Conservation (phyloP, 176 grass and related monocot genomes). For the Puccinellia tenuiflora region DNA sequence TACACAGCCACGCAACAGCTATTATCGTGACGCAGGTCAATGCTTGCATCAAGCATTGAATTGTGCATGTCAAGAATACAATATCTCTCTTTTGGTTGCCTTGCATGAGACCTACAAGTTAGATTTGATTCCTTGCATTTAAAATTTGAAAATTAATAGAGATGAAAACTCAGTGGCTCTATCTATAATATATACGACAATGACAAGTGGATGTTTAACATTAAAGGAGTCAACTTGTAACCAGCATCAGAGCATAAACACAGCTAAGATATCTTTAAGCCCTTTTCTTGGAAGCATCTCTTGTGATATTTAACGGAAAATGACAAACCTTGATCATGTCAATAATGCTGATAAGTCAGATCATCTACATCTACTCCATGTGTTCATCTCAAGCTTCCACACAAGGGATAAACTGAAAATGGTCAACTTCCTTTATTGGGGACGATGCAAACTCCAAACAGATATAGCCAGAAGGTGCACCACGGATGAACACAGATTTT, state of each 20-base stretch:
- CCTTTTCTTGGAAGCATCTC: conserved; percentile 30
- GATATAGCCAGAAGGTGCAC: conserved; percentile 3
- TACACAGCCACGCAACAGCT: conserved; percentile 22
- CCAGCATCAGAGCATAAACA: conserved; percentile 23
- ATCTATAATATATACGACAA: conserved; percentile 22
- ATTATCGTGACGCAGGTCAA: conserved; percentile 46
- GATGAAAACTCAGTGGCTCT: conserved; percentile 19
- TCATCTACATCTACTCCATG: conserved; percentile 27
- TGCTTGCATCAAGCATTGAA: conserved; percentile 47
- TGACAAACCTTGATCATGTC: conserved; percentile 8
- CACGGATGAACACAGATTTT: neutral
- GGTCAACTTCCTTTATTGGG: neutral
- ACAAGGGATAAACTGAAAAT: neutral
- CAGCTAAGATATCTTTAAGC: conserved; percentile 29
- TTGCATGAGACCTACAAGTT: conserved; percentile 27
- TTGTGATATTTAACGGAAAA: conserved; percentile 21
- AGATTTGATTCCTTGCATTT: conserved; percentile 31
- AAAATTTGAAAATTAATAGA: neutral
- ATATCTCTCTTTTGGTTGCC: neutral
- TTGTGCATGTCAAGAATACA: conserved; percentile 30
- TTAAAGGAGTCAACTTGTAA: conserved; percentile 40
- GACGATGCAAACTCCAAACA: neutral
- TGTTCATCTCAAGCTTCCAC: conserved; percentile 25
- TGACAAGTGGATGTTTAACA: conserved; percentile 34
- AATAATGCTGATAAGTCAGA: conserved; percentile 47